Conservation (phyloP, 805 yeast species). For the Kuraishia hungarica region DNA sequence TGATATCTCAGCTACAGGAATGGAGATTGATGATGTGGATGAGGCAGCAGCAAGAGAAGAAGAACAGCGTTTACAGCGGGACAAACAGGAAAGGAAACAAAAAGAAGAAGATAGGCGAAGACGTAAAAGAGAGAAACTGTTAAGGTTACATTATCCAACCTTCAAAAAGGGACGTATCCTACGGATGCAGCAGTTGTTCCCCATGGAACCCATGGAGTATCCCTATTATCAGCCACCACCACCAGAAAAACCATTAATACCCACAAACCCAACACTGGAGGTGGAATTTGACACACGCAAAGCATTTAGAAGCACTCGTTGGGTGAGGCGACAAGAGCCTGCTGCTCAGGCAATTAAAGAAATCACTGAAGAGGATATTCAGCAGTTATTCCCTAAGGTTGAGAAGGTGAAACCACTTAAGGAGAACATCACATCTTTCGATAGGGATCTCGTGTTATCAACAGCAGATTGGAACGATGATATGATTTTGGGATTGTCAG, state of each 20-base stretch:
- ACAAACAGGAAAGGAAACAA: conserved; percentile 4
- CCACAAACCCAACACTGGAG: conserved; percentile 52
- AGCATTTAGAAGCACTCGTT: conserved; percentile 29
- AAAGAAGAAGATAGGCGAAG: conserved; percentile 18
- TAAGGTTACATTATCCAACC: conserved; percentile 51
- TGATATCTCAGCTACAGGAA: conserved; percentile 11
- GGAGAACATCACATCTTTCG: conserved; percentile 27
- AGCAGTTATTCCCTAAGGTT: conserved; percentile 10
- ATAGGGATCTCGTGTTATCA: conserved; percentile 53
- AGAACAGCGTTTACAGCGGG: conserved; percentile 14
- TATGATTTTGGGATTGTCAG: conserved; percentile 28
- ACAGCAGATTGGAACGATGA: conserved; percentile 77
- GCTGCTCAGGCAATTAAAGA: conserved; percentile 15
- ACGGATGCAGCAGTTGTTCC: conserved; percentile 59
- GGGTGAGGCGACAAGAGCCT: conserved; percentile 8
- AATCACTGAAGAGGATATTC: conserved; percentile 20
- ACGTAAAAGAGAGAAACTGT: conserved; percentile 21
- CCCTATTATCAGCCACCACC: conserved; percentile 43
- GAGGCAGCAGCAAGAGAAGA: conserved; percentile 15
- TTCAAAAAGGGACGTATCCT: conserved; percentile 47
- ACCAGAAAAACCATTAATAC: conserved; percentile 38
- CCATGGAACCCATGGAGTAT: conserved; percentile 45
- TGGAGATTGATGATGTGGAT: conserved; percentile 10
- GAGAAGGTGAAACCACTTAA: conserved; percentile 9
- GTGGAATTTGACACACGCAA: conserved; percentile 53